A percentile compares a stretch with the other conserved stretches of the same genome.
Conservation (phyloP, 164 flowering plant genomes). For the Chimonanthus salicifolius region DNA sequence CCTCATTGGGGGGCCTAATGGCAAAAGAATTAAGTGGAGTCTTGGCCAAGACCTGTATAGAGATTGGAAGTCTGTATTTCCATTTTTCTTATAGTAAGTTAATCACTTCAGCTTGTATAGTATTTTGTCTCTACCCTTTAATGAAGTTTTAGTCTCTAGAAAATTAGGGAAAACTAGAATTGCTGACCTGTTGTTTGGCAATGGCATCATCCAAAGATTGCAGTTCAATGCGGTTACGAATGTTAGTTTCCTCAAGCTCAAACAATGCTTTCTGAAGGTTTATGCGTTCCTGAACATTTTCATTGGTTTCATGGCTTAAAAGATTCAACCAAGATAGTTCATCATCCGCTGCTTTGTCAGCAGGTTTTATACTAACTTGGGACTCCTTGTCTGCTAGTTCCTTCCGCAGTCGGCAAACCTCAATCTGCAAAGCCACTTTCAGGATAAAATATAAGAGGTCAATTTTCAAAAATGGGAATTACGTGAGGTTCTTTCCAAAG, state of each 20-base stretch:
- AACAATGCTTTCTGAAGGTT: conserved; percentile 83
- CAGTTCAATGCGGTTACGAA: conserved; percentile 69
- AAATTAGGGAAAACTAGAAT: not conserved
- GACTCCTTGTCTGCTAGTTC: conserved; percentile 81
- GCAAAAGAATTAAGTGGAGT: no score
- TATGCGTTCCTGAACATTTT: conserved; percentile 90
- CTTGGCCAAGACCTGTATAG: no score
- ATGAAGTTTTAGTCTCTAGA: no score
- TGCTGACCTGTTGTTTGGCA: conserved; percentile 68
- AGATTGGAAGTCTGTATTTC: no score
- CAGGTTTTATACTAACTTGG: conserved; percentile 48
- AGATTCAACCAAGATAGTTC: conserved; percentile 73
- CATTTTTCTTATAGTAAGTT: no score
- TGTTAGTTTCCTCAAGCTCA: conserved; percentile 86
- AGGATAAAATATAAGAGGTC: not conserved
- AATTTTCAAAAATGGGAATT: not conserved
- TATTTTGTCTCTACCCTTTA: no score
- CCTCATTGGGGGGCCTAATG: no score
- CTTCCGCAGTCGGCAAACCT: conserved; percentile 64
- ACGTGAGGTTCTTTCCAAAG: conserved; percentile 5
- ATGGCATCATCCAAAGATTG: conserved; percentile 84
- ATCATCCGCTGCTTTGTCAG: conserved; percentile 66
- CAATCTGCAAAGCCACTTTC: conserved; percentile 39
- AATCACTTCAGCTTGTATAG: no score
- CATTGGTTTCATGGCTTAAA: conserved; percentile 76